Evolutionary conservation across 2,329 filamentous ascomycete genomes (phyloP).

Genomic region (Verticillium klebahnii): DNA sequence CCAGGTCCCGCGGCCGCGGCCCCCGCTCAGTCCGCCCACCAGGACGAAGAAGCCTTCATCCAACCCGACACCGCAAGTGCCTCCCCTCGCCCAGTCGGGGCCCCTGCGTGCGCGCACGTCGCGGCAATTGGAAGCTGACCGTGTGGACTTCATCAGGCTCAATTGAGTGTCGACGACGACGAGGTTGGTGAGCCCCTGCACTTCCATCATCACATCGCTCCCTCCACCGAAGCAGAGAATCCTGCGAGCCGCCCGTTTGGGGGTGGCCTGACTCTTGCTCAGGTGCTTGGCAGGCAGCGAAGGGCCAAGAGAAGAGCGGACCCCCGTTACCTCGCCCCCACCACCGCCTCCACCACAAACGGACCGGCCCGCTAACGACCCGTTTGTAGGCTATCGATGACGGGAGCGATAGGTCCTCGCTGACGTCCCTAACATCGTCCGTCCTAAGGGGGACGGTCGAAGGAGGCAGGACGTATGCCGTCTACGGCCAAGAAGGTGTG

Average conservation of each 20-base stretch:
- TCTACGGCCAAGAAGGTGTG: conserved; percentile 13
- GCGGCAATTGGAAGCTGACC: not conserved
- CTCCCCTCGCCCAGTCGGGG: not conserved
- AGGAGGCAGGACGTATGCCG: conserved; percentile 15
- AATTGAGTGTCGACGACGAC: not conserved
- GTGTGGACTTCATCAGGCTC: not conserved
- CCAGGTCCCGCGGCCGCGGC: too few relatives aligned
- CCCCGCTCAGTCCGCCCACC: not conserved
- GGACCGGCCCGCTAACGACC: not conserved
- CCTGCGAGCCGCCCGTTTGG: not conserved
- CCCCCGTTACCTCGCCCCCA: not conserved
- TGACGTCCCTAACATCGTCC: conserved; percentile 20
- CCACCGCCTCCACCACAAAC: not conserved
- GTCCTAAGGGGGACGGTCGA: conserved; percentile 18
- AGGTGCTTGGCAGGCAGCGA: not conserved
- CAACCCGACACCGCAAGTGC: conserved; percentile 11
- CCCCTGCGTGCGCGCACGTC: not conserved
- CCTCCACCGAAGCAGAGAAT: not conserved
- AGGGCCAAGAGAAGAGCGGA: not conserved
- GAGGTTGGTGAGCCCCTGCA: not conserved
- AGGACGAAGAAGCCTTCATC: conserved; percentile 12
- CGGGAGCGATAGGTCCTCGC: not conserved
- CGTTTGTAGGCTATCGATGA: too few relatives aligned
- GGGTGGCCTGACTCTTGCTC: not conserved
- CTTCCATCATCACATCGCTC: not conserved